Evolutionary conservation across 345 rosid genomes (phyloP), one percentile per base, ranked within the genome.

Genomic region (Citrus mangshanensis): DNA sequence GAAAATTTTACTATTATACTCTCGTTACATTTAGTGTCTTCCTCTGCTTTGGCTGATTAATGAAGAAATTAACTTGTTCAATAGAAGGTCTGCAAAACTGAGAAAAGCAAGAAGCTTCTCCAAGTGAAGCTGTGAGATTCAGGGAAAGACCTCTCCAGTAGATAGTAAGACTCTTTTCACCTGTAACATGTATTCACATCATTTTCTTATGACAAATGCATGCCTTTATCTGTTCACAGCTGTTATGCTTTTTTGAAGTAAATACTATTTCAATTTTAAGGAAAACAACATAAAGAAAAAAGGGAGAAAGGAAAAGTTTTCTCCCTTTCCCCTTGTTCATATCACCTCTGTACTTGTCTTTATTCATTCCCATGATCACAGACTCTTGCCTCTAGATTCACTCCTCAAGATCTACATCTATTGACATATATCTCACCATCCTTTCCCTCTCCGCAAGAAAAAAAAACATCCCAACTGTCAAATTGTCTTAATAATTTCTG

Each of bases 81-180:
- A 70, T n/a, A 69, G 60, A 81, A 77, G 70, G 60, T 70, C 75
- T 18, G 77, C 77, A 75, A 77, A 81, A 73, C 30, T 75, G 69
- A 64, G 71, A 73, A 68, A 70, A 40, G 28, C 38, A 27, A 54
- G 38, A 6, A 21, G 13, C 69, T 68, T 63, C 60, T 70, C 68
- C 68, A 75, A 74, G 30, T 69, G 74, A 64, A 46, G 64, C 30
- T 13, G 7, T 81, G 77, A 79, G 82, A 42, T 56, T 77, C 65
- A 12, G 55, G 70, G 70, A 68, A 30, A 65, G 76, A 56, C 3
- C 72, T 37, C 60, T 78, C 70, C 21, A 13, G 28, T 35, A 35
- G 35, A 34, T 12, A 22, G 60, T 28, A n/a, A 34, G 55, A 49
- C 38, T 73, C 35, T 28, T 27, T 51, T 79, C 74, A 65, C 37